Evolutionary conservation across 2,329 filamentous ascomycete species (phyloP).

Genomic region (Talaromyces sp.): DNA sequence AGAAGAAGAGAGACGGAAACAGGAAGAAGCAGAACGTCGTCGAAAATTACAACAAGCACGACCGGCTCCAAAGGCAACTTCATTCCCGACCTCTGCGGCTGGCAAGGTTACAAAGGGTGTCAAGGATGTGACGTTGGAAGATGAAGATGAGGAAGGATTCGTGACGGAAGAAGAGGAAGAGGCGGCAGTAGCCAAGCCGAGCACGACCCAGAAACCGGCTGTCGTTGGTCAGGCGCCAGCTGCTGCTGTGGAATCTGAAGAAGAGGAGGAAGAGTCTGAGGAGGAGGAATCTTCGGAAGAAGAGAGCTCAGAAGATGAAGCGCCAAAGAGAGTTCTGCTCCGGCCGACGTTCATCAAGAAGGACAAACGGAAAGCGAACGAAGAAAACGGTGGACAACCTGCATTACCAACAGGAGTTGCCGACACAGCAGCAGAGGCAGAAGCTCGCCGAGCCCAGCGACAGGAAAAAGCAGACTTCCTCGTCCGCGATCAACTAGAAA

Average conservation of each 20-base stretch:
- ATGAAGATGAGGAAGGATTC: slow-evolving; percentile 58
- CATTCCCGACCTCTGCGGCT: slow-evolving; percentile 35
- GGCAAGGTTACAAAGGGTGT: slow-evolving; percentile 35
- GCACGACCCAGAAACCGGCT: slow-evolving; percentile 22
- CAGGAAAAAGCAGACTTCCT: slow-evolving; percentile 73
- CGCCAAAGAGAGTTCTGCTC: slow-evolving; percentile 55
- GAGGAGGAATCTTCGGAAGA: slow-evolving; percentile 56
- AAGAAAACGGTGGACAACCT: slow-evolving; percentile 27
- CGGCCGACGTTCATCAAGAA: slow-evolving; percentile 69
- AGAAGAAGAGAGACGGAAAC: slow-evolving; percentile 37
- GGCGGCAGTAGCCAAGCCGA: slow-evolving; percentile 25
- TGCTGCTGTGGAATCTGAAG: slow-evolving; percentile 44
- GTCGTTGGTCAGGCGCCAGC: slow-evolving; percentile 32
- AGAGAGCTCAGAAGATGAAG: slow-evolving; percentile 58
- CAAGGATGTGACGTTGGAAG: slow-evolving; percentile 39
- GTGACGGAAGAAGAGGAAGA: slow-evolving; percentile 55
- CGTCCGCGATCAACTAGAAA: slow-evolving; percentile 84
- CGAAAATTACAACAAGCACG: slow-evolving; percentile 48
- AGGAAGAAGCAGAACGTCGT: slow-evolving; percentile 40
- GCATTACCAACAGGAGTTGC: slow-evolving; percentile 25
- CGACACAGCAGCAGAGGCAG: slow-evolving; percentile 44
- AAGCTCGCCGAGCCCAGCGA: slow-evolving; percentile 50
- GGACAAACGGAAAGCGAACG: slow-evolving; percentile 52
- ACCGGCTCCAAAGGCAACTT: slow-evolving; percentile 47
- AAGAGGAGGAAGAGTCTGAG: slow-evolving; percentile 43